Conservation (phyloP, 2,329 filamentous ascomycete species). For the Aspergillus bombycis region DNA sequence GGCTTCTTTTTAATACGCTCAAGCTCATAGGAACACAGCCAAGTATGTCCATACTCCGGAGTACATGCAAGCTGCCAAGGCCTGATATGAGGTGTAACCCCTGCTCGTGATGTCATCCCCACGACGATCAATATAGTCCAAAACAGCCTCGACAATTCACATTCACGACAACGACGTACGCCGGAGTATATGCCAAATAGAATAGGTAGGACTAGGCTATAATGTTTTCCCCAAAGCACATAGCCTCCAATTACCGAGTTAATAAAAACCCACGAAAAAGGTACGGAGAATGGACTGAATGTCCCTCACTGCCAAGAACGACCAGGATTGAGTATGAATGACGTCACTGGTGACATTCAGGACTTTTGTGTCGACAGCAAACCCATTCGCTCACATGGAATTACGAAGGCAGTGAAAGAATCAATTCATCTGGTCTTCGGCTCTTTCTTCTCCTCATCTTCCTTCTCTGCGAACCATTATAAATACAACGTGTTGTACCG, state of each 20-base stretch:
- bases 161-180: not conserved
- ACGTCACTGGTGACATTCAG: slow-evolving; percentile 15
- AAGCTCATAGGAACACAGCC: not conserved
- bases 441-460: not conserved
- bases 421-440: not conserved
- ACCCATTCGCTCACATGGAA: slow-evolving; percentile 1
- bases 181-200: not conserved
- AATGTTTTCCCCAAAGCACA: not conserved
- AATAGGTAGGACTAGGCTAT: not conserved
- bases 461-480: not conserved
- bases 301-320: not conserved
- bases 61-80: not conserved
- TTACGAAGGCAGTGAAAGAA: not conserved
- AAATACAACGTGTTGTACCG: not conserved
- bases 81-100: not conserved
- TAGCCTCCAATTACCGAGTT: not conserved
- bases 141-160: not conserved
- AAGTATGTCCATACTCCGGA: not conserved
- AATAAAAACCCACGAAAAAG: not conserved
- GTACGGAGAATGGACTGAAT: not conserved
- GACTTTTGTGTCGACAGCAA: not conserved
- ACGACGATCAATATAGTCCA: not conserved
- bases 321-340: slow-evolving; percentile 10
- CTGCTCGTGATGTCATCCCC: not conserved
- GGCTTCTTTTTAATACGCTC: not conserved